Evolutionary conservation across 2,329 filamentous ascomycete genomes (phyloP), one percentile per base, ranked within the genome.

Genomic region (Aureobasidium sp.): DNA sequence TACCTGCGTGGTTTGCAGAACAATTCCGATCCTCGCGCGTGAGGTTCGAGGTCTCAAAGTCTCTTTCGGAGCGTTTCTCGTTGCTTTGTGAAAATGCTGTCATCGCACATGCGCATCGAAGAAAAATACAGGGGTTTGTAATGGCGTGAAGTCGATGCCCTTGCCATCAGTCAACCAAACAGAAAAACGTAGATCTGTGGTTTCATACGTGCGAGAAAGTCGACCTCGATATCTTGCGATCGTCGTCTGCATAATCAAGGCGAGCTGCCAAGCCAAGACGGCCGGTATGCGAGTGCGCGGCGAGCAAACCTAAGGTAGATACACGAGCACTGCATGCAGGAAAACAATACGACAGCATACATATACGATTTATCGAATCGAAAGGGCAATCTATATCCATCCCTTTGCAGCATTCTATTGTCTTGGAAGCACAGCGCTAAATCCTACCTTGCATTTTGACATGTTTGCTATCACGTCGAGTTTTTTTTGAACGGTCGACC

Each of bases 301-400:
- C n/a, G 31, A 50, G n/a, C 50, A 53, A 40, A 27, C 10, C 19
- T 38, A 27, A 27, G 25, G 23, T 46, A 46, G 4, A 4, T 33
- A 47, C 45, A 47, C 42, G 42, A 17, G 19, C 13, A 40, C 25
- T 9, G 23, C n/a, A 55, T 55, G 51, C 51, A 55, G n/a, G 38
- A 31, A 55, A 55, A 55, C 51, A 33, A 55, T 55, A 55, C n/a
- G 38, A 31, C 27, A 33, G 51, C 51, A 43, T 31, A 43, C 51
- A 43, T 31, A 43, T 55, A 42, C 21, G 21, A 38, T 42, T 21
- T 31, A 23, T 42, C 19, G 37, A 55, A 43, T 33, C 21, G n/a
- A 21, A 23, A 17, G 27, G 5, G 37, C 13, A 23, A 31, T 23
- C 9, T 55, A 15, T 17, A 29, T n/a, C n/a, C 15, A 29, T n/a